phyloP scores from a whole-genome alignment of 2,329 filamentous ascomycete genomes.

The Amauroascus niger region DNA sequence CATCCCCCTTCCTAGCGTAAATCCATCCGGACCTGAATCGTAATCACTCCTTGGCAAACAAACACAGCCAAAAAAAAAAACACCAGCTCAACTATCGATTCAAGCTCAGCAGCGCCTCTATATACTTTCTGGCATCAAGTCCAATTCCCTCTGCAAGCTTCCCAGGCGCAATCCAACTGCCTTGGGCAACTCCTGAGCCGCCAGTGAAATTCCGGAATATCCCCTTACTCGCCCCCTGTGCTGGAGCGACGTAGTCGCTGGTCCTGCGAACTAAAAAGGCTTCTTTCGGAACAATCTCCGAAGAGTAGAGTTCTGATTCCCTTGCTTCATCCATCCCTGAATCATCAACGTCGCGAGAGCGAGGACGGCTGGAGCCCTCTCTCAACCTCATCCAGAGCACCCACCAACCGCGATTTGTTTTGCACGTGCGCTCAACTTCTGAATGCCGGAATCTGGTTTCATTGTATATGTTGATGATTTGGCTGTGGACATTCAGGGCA shows the following conservation, averaged over 20 bases:
- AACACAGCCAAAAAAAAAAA: neutral
- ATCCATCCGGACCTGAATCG: too few relatives aligned
- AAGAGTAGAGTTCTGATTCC: neutral
- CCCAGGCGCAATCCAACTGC: slow-evolving; percentile 23
- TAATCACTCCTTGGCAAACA: too few relatives aligned
- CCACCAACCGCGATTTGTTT: slow-evolving; percentile 58
- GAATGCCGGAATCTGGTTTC: slow-evolving; percentile 39
- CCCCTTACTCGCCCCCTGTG: slow-evolving; percentile 23
- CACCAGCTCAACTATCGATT: slow-evolving; percentile 27
- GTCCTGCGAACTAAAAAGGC: slow-evolving; percentile 40
- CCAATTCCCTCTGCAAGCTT: slow-evolving; percentile 39
- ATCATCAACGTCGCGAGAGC: neutral
- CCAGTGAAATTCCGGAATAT: slow-evolving; percentile 37
- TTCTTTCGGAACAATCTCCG: slow-evolving; percentile 24
- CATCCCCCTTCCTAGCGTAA: too few relatives aligned
- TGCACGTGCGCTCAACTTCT: slow-evolving; percentile 52
- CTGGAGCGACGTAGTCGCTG: slow-evolving; percentile 31
- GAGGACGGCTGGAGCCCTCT: neutral
- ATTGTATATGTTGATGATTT: slow-evolving; percentile 48
- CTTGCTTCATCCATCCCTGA: slow-evolving; percentile 9
- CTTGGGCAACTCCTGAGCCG: slow-evolving; percentile 19
- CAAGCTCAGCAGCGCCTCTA: slow-evolving; percentile 38
- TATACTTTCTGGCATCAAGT: slow-evolving; percentile 39
- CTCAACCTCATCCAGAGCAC: slow-evolving; percentile 52
- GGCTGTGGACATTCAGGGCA: slow-evolving; percentile 52